Base-by-base conservation (phyloP, 1,139 yeast genomes). In the Lodderomyces margitis region DNA sequence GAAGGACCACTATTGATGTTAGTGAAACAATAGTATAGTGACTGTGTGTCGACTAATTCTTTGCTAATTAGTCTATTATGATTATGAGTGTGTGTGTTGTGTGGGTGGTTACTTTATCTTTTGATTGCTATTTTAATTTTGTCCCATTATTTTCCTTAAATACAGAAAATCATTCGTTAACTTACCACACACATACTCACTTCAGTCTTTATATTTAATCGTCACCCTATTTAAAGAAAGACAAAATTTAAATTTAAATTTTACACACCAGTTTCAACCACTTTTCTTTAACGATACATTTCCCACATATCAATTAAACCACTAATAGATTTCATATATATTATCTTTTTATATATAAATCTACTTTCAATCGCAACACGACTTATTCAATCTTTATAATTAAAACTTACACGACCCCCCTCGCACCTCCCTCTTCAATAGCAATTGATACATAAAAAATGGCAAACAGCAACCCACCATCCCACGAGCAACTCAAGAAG, bases 401-500 rank as follows among this genome's bases (percentile, higher is more conserved):
- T 21, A 9, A 21, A 34, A 12, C 3, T 28, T 15, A 15, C n/a
- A 10, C 7, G n/a, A 23, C 11, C 25, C 25, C 9, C 25, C 23
- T 21, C 17, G 23, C 27, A 3, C 14, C 16, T 27, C 21, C 33
- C 11, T 16, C 10, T 7, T 31, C 14, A 8, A 21, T 15, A 12
- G 28, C 28, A 21, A 34, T 19, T 23, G 16, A 34, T 10, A 21
- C 20, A 38, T 12, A 12, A 7, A 40, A 20, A 31, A 42, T 39
- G 46, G 33, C 47, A 27, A 36, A 45, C 19, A 28, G 40, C 33
- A 39, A 44, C 36, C 51, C 51, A 17, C 70, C 71, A 31, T 54
- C 66, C 16, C 53, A 47, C 42, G 45, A 44, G 43, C 57, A 47
- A 45, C 28, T 56, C 51, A 44, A 37, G 58, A 61, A 34, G 60